These are phyloP conservation scores for Diaporthe amygdali DNA, from an alignment of 2,329 filamentous ascomycete genomes.

Conservation along the genomic window DNA sequence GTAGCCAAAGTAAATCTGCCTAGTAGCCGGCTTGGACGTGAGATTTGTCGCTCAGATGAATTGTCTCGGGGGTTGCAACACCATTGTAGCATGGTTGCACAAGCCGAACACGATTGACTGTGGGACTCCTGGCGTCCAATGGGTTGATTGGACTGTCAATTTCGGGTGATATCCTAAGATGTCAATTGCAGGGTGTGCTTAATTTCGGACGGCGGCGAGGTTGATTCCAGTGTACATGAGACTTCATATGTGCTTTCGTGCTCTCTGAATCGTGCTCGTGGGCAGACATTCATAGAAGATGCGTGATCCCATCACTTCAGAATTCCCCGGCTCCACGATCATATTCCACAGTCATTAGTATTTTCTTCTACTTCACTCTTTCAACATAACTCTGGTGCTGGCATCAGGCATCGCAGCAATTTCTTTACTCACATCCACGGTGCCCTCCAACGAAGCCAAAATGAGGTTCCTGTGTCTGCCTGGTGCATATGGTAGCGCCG, in stretches of 20 bases:
- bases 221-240: background rate
- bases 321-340: background rate
- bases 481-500: constrained; percentile 62
- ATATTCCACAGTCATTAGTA: background rate
- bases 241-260: background rate
- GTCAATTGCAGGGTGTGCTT: background rate
- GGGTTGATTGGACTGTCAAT: background rate
- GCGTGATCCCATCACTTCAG: background rate
- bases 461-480: constrained; percentile 65
- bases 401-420: background rate
- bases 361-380: background rate
- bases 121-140: background rate
- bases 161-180: constrained; percentile 3
- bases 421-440: no score
- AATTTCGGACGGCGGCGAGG: background rate
- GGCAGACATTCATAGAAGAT: background rate
- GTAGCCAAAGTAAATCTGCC: background rate
- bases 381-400: background rate
- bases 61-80: constrained; percentile 7
- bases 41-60: constrained; percentile 4
- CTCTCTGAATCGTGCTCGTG: background rate
- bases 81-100: constrained; percentile 10
- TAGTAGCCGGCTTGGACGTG: background rate
- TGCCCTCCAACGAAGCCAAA: constrained; percentile 26
- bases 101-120: background rate